phyloP scores from a whole-genome alignment of 2,329 filamentous ascomycete genomes.

The Polychaeton citri region DNA sequence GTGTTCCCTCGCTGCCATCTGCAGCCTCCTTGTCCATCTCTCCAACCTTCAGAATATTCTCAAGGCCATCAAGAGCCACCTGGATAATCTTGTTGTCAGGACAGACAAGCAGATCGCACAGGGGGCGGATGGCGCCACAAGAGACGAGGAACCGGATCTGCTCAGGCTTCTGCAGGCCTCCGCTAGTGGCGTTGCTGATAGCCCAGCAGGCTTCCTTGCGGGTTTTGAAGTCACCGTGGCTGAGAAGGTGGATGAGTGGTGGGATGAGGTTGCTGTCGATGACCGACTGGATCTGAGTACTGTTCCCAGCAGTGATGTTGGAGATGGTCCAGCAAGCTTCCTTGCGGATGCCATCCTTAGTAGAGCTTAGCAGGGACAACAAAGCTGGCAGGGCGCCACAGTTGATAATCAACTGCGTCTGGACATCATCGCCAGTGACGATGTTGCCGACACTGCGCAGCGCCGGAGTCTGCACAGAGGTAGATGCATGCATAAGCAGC shows the following conservation, averaged over 20 bases:
- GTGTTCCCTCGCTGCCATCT: constrained; percentile 54
- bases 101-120: constrained; percentile 88
- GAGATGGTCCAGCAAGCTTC: constrained; percentile 99
- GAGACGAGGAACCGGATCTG: constrained; percentile 92
- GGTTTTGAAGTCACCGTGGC: constrained; percentile 96
- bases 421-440: constrained; percentile 94
- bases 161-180: constrained; percentile 94
- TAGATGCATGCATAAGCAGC: constrained; percentile 94
- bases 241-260: constrained; percentile 87
- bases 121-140: constrained; percentile 91
- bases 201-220: constrained; percentile 99
- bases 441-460: constrained; percentile 97
- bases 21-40: constrained; percentile 94
- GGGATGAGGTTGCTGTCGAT: constrained; percentile 96
- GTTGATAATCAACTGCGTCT: constrained; percentile 99
- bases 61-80: constrained; percentile 88
- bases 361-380: constrained; percentile 86
- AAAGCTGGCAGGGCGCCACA: constrained; percentile 84
- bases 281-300: constrained; percentile 90
- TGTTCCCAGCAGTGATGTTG: constrained; percentile 97
- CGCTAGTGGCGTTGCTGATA: constrained; percentile 95
- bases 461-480: constrained; percentile 93
- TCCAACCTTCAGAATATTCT: constrained; percentile 99
- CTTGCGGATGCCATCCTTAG: constrained; percentile 97
- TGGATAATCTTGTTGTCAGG: constrained; percentile 99